These are phyloP conservation scores for Elongisporangium senticosum DNA, from an alignment of 352 stramenopile species.

Conservation along the genomic window DNA sequence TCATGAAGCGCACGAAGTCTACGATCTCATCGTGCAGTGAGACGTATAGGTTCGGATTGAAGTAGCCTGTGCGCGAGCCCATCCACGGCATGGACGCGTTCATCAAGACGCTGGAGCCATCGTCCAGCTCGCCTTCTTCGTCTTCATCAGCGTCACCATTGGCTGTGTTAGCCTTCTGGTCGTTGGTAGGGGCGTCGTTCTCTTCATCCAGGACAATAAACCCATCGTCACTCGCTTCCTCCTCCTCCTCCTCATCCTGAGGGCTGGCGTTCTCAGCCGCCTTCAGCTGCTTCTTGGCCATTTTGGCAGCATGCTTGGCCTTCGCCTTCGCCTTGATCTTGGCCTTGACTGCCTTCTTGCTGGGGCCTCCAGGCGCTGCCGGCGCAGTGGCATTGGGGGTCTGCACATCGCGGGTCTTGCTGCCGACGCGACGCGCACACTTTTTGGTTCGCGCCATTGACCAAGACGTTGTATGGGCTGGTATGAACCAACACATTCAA, in stretches of 20 bases:
- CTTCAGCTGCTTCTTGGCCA: background rate
- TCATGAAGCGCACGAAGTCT: slow-evolving; percentile 91
- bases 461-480: background rate
- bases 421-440: background rate
- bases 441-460: background rate
- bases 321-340: background rate
- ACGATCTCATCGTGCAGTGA: slow-evolving; percentile 95
- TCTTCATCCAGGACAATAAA: background rate
- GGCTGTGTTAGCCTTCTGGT: background rate
- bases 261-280: background rate
- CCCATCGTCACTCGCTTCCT: background rate
- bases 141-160: background rate
- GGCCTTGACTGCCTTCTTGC: background rate
- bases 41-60: slow-evolving; percentile 70
- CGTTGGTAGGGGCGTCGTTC: background rate
- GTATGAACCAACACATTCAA: background rate
- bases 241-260: background rate
- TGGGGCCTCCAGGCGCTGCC: background rate
- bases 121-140: slow-evolving; percentile 20
- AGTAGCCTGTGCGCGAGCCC: slow-evolving; percentile 49
- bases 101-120: slow-evolving; percentile 20
- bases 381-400: background rate
- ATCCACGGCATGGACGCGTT: slow-evolving; percentile 69
- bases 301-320: background rate
- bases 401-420: background rate